Conservation (phyloP, 2,329 filamentous ascomycete species). For the Zasmidium angulare region DNA sequence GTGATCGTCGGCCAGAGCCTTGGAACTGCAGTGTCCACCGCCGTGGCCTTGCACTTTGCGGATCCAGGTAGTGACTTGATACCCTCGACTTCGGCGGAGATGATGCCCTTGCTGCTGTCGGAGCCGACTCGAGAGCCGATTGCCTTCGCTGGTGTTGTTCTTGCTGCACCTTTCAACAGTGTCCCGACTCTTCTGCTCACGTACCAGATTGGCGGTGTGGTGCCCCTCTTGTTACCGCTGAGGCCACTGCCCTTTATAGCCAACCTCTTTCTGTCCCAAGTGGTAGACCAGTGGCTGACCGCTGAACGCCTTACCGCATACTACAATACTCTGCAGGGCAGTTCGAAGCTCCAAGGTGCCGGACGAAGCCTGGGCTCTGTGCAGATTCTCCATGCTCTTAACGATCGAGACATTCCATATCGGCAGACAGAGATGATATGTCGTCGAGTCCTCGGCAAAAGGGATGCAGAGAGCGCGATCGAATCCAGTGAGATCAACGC, state of each 20-base stretch:
- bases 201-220: constrained; percentile 74
- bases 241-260: constrained; percentile 64
- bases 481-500: constrained; percentile 28
- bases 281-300: constrained; percentile 83
- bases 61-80: constrained; percentile 26
- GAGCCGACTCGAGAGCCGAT: constrained; percentile 30
- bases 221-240: constrained; percentile 79
- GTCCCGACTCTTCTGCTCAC: constrained; percentile 70
- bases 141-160: constrained; percentile 75
- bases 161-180: constrained; percentile 77
- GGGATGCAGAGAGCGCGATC: constrained; percentile 31
- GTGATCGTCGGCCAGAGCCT: constrained; percentile 83
- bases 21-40: constrained; percentile 79
- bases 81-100: constrained; percentile 13
- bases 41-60: constrained; percentile 68
- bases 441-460: constrained; percentile 57
- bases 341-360: constrained; percentile 37
- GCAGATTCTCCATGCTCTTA: constrained; percentile 73
- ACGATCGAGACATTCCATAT: constrained; percentile 82
- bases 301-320: constrained; percentile 64
- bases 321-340: constrained; percentile 54
- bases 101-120: background rate
- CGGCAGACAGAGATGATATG: constrained; percentile 67
- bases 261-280: constrained; percentile 58
- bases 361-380: constrained; percentile 48